Conservation (phyloP, 2,329 filamentous ascomycete species). For the Lithohypha guttulata region DNA sequence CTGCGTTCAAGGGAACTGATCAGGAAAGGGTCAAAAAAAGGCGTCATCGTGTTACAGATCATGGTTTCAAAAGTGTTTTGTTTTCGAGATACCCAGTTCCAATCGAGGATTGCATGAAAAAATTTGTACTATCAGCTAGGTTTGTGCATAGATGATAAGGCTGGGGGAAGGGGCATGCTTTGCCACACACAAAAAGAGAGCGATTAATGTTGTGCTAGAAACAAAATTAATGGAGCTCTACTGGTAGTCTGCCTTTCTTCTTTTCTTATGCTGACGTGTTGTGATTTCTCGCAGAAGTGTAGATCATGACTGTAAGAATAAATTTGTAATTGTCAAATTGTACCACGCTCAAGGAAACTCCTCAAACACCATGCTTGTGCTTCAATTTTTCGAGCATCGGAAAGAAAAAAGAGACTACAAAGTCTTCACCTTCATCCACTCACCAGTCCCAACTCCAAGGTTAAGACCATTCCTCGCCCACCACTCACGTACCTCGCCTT, state of each 20-base stretch:
- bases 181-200: background rate
- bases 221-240: too few species aligned
- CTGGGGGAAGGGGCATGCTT: background rate
- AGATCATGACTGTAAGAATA: too few species aligned
- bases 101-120: conserved; percentile 5
- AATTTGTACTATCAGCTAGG: background rate
- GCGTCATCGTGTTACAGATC: background rate
- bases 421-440: conserved; percentile 78
- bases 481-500: conserved; percentile 67
- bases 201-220: too few species aligned
- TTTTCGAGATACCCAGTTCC: conserved; percentile 5
- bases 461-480: conserved; percentile 80
- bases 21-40: background rate
- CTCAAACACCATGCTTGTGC: background rate
- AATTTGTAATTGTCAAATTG: background rate
- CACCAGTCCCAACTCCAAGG: conserved; percentile 67
- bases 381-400: too few species aligned
- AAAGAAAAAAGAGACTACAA: too few species aligned
- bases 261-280: too few species aligned
- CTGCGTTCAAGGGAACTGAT: too few species aligned
- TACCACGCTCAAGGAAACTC: background rate
- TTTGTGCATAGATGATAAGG: conserved; percentile 5
- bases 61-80: conserved; percentile 4
- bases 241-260: too few species aligned
- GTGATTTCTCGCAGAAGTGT: too few species aligned